phyloP scores from a whole-genome alignment of 2,329 filamentous ascomycete genomes.

The Hypoxylon sp. region DNA sequence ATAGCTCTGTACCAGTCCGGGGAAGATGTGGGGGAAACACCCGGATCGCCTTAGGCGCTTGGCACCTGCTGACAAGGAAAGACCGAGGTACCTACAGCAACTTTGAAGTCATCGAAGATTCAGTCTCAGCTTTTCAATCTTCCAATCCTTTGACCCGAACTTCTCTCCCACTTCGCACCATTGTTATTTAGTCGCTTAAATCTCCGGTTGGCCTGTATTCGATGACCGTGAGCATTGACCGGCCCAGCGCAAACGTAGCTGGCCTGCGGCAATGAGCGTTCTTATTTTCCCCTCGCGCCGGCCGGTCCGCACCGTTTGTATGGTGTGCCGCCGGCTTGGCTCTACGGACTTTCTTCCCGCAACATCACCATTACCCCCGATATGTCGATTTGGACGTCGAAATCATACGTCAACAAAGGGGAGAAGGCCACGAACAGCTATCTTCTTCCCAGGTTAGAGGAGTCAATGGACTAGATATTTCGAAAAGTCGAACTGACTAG shows the following conservation, averaged over 20 bases:
- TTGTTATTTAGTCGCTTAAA: conserved; percentile 14
- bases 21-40: conserved; percentile 35
- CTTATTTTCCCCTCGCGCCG: conserved; percentile 48
- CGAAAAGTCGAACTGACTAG: conserved; percentile 24
- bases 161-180: not conserved
- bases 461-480: not conserved
- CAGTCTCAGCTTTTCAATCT: conserved; percentile 17
- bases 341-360: conserved; percentile 28
- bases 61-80: conserved; percentile 23
- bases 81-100: conserved; percentile 32
- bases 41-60: conserved; percentile 14
- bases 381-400: conserved; percentile 28
- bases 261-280: conserved; percentile 52
- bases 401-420: conserved; percentile 54
- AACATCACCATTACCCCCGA: conserved; percentile 47
- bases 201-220: conserved; percentile 23
- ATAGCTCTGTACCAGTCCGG: conserved; percentile 17
- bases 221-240: conserved; percentile 45
- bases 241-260: conserved; percentile 50
- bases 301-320: conserved; percentile 42
- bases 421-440: conserved; percentile 65
- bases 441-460: conserved; percentile 71
- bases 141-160: conserved; percentile 37
- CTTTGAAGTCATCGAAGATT: conserved; percentile 24
- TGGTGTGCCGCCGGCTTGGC: conserved; percentile 35